These are phyloP conservation scores for Dothiorella sarmentorum DNA, from an alignment of 2,329 filamentous ascomycete species.

Conservation along the genomic window DNA sequence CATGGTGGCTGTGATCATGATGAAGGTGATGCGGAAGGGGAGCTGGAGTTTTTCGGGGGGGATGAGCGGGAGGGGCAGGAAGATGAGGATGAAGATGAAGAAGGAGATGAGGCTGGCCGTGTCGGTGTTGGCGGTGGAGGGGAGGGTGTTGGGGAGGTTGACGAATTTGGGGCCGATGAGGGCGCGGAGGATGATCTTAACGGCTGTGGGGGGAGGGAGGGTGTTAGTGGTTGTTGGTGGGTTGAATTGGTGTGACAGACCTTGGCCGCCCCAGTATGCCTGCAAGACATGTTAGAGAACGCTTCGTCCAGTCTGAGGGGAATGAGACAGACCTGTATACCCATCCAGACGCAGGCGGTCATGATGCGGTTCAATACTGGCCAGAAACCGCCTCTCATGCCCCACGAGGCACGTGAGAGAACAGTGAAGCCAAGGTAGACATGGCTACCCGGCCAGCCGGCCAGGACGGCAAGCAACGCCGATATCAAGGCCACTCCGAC, in stretches of 20 bases:
- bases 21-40: constrained; percentile 43
- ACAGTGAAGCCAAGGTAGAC: constrained; percentile 36
- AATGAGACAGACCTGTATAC: constrained; percentile 20
- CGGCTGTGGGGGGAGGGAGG: background rate
- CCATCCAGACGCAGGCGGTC: constrained; percentile 25
- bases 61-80: constrained; percentile 46
- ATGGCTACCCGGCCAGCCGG: constrained; percentile 36
- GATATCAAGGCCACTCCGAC: constrained; percentile 34
- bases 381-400: constrained; percentile 24
- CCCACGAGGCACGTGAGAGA: constrained; percentile 25
- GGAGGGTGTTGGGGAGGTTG: constrained; percentile 31
- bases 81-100: constrained; percentile 34
- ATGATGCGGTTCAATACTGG: constrained; percentile 25
- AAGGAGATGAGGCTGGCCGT: constrained; percentile 36
- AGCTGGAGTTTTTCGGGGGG: constrained; percentile 48
- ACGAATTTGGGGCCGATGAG: constrained; percentile 11
- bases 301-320: background rate
- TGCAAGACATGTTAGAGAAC: background rate
- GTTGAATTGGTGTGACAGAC: background rate
- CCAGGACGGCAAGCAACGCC: constrained; percentile 32
- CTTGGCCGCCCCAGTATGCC: constrained; percentile 18
- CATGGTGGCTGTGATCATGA: constrained; percentile 38
- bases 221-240: background rate
- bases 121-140: constrained; percentile 32
- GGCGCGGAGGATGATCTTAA: constrained; percentile 17